phyloP scores from a whole-genome alignment of 148 eudicot genomes.

The Cornus florida region DNA sequence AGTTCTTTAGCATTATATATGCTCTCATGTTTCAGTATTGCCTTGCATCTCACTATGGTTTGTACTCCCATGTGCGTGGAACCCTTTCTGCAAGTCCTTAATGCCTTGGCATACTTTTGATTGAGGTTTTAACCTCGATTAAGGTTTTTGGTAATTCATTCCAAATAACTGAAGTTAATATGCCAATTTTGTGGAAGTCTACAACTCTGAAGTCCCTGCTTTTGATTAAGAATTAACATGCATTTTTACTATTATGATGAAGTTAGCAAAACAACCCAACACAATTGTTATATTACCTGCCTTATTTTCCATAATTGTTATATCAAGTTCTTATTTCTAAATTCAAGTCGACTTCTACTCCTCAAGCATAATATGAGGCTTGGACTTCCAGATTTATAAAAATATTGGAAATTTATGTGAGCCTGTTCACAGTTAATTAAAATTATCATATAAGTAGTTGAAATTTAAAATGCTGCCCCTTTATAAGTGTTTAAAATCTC shows the following conservation, averaged over 20 bases:
- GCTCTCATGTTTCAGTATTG: too few species aligned
- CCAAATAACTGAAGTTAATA: neutral
- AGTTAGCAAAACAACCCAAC: neutral
- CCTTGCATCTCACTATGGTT: too few species aligned
- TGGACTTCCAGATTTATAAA: neutral
- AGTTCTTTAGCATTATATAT: too few species aligned
- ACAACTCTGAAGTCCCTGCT: neutral
- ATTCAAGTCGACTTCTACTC: too few species aligned
- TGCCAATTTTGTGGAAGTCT: neutral
- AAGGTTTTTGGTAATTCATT: neutral
- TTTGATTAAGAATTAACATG: neutral
- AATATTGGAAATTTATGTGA: neutral
- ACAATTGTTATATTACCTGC: neutral
- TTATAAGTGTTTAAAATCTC: too few species aligned
- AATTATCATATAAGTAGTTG: too few species aligned
- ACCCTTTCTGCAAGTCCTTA: neutral
- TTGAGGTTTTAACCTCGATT: neutral
- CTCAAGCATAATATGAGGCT: neutral
- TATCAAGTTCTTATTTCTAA: neutral
- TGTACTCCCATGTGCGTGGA: too few species aligned
- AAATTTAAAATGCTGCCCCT: neutral
- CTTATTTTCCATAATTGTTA: neutral
- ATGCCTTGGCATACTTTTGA: neutral
- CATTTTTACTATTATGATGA: neutral
- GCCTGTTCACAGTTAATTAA: neutral